Conservation (phyloP, 345 rosid species). For the Aethionema arabicum region DNA sequence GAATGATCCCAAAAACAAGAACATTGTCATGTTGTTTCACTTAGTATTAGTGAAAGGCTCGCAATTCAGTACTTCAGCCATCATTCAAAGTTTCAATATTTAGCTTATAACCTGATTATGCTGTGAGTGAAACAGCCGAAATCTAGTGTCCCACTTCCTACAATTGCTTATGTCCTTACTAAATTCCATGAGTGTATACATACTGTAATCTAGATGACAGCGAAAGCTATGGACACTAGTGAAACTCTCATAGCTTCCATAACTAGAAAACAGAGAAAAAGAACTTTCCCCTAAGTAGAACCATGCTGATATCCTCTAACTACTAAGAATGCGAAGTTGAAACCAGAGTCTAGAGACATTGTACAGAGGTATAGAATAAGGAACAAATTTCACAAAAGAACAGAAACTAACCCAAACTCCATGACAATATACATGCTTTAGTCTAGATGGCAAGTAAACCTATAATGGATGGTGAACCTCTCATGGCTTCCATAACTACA, state of each 20-base stretch:
- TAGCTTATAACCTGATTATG: background rate
- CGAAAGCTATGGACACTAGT: conserved; percentile 8
- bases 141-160: background rate
- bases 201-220: background rate
- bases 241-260: conserved; percentile 2
- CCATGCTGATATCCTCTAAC: background rate
- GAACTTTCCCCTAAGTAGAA: conserved; percentile 15
- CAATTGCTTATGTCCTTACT: background rate
- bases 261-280: background rate
- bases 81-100: background rate
- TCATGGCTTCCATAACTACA: conserved; percentile 3
- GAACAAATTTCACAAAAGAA: background rate
- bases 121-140: background rate
- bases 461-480: conserved; percentile 1
- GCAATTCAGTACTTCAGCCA: background rate
- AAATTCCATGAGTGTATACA: background rate
- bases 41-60: background rate
- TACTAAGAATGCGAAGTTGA: background rate
- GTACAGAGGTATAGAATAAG: background rate
- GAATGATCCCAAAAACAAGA: background rate
- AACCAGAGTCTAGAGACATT: no score
- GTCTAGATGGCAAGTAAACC: background rate
- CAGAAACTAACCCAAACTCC: background rate
- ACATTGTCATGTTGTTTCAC: background rate
- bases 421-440: background rate